A percentile compares a stretch with the other conserved stretches of the same genome.
Conservation (phyloP, 139 green algal species). For the Tetraselmis striata region DNA sequence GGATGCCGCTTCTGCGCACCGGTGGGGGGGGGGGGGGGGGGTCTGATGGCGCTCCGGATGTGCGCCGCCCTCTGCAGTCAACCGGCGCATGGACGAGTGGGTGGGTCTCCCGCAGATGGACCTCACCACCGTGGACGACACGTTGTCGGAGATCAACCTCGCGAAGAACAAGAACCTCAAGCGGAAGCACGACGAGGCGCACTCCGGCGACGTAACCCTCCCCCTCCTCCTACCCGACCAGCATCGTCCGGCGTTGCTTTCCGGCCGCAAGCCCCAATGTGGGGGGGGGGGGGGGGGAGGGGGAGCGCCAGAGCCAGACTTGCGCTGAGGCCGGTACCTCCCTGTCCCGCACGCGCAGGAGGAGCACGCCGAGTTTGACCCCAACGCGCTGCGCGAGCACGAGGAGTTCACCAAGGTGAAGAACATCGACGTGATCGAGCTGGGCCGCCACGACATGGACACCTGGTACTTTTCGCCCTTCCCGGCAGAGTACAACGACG, state of each 20-base stretch:
- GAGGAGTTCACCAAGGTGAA: constrained; percentile 99
- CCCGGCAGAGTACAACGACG: constrained; percentile 81
- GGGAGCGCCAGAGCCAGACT: too few relatives aligned
- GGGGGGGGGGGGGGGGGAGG: too few relatives aligned
- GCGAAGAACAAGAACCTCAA: constrained; percentile 31
- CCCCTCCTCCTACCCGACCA: too few relatives aligned
- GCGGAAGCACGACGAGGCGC: constrained; percentile 57
- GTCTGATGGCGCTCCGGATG: too few relatives aligned
- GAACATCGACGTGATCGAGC: constrained; percentile 92
- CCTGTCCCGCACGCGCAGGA: too few relatives aligned
- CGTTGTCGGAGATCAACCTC: not conserved
- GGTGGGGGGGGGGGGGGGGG: too few relatives aligned
- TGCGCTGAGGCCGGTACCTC: too few relatives aligned
- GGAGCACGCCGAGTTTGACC: constrained; percentile 89
- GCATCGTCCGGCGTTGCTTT: too few relatives aligned
- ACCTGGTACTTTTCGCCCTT: constrained; percentile 99
- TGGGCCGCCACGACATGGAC: constrained; percentile 89
- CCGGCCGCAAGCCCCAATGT: too few relatives aligned
- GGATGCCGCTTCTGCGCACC: not conserved
- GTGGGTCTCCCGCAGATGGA: constrained; percentile 73
- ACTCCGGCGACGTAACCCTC: constrained; percentile 47
- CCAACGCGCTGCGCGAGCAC: constrained; percentile 79
- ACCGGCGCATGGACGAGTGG: constrained; percentile 96
- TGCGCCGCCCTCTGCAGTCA: too few relatives aligned
- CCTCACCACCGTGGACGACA: constrained; percentile 56